These are phyloP conservation scores for Ustilago esculenta DNA, from an alignment of 1,284 basidiomycete species.

Conservation along the genomic window DNA sequence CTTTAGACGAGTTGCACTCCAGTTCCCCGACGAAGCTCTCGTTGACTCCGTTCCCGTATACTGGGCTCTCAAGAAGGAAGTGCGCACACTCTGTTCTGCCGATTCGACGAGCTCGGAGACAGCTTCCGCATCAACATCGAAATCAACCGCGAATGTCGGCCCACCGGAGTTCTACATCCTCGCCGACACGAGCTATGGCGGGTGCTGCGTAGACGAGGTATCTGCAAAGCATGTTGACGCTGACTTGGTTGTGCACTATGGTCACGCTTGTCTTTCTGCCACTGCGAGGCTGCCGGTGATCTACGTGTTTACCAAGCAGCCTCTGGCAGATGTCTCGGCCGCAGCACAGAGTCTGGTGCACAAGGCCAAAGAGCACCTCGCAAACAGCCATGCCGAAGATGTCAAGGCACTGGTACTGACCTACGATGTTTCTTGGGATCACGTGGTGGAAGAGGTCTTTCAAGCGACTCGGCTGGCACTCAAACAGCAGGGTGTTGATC, in stretches of 20 bases:
- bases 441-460: conserved; percentile 41
- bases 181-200: conserved; percentile 97
- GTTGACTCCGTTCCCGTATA: conserved; percentile 89
- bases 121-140: conserved; percentile 7
- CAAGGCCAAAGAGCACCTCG: conserved; percentile 18
- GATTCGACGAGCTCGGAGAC: not conserved
- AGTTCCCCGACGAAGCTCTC: conserved; percentile 94
- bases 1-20: conserved; percentile 73
- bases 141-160: not conserved
- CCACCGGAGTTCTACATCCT: conserved; percentile 77
- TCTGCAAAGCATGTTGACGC: conserved; percentile 93
- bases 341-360: conserved; percentile 35
- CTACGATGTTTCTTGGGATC: conserved; percentile 84
- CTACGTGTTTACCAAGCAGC: conserved; percentile 82
- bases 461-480: conserved; percentile 68
- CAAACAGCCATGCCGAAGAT: not conserved
- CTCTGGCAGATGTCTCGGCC: conserved; percentile 69
- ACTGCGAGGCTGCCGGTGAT: conserved; percentile 82
- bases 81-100: conserved; percentile 53
- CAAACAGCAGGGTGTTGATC: conserved; percentile 13
- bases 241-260: conserved; percentile 92
- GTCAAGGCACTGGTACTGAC: conserved; percentile 72
- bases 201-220: conserved; percentile 96
- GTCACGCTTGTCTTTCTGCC: conserved; percentile 88
- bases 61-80: conserved; percentile 74